These are phyloP conservation scores for Melampsora larici-populina DNA, from an alignment of 1,284 basidiomycete species.

Conservation along the genomic window DNA sequence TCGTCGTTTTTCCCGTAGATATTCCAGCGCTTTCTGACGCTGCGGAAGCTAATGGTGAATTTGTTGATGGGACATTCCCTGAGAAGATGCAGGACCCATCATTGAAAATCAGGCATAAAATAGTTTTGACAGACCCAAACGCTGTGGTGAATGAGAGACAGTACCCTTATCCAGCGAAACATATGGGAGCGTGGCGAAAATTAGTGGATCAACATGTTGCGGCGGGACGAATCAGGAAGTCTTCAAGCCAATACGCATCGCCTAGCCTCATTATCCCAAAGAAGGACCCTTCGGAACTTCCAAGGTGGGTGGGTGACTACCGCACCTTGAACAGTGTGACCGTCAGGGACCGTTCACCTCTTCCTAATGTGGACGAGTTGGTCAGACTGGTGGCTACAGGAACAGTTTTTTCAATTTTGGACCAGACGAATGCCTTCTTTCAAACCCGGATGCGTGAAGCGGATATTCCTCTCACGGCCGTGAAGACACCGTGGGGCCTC, in stretches of 20 bases:
- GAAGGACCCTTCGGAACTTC: too few relatives aligned
- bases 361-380: conserved; percentile 13
- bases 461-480: background rate
- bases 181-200: conserved; percentile 35
- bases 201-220: conserved; percentile 42
- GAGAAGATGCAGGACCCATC: background rate
- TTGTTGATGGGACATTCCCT: background rate
- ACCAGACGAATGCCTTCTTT: conserved; percentile 9
- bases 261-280: too few relatives aligned
- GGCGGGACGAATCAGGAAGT: too few relatives aligned
- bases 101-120: too few relatives aligned
- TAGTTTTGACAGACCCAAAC: too few relatives aligned
- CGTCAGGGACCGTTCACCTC: too few relatives aligned
- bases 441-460: conserved; percentile 14
- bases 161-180: too few relatives aligned
- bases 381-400: too few relatives aligned
- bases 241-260: too few relatives aligned
- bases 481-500: conserved; percentile 17
- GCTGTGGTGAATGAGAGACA: too few relatives aligned
- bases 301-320: too few relatives aligned
- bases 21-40: background rate
- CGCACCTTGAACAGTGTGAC: too few relatives aligned
- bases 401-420: background rate
- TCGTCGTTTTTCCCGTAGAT: background rate
- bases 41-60: background rate